These are phyloP conservation scores for Melastoma malabathricum DNA, from an alignment of 345 rosid genomes.

Conservation along the genomic window DNA sequence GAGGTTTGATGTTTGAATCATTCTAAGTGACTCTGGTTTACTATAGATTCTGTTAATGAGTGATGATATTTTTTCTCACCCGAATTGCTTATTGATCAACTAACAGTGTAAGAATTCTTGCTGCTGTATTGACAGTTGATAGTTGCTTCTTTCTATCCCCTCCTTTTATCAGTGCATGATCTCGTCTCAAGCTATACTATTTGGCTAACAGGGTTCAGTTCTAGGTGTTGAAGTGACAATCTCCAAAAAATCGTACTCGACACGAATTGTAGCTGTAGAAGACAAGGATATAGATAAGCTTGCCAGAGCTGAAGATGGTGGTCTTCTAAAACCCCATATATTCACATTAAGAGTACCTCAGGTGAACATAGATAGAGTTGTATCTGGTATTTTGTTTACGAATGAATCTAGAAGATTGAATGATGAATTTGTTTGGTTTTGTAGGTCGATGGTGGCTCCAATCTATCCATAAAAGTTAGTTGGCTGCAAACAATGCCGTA, in stretches of 20 bases:
- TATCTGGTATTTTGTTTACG: not conserved
- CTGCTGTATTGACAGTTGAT: not conserved
- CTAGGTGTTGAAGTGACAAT: conserved; percentile 86
- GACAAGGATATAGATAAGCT: conserved; percentile 33
- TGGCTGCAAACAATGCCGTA: conserved; percentile 74
- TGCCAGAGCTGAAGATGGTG: conserved; percentile 34
- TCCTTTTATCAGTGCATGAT: not conserved
- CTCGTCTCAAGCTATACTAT: conserved; percentile 21
- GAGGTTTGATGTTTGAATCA: too few species aligned
- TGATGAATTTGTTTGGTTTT: conserved; percentile 4
- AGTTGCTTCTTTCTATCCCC: not conserved
- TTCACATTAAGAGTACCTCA: conserved; percentile 65
- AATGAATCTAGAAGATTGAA: not conserved
- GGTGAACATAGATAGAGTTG: conserved; percentile 19
- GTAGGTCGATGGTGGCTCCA: conserved; percentile 90
- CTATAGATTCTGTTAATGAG: too few species aligned
- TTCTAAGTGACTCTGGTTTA: too few species aligned
- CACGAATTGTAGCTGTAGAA: conserved; percentile 30
- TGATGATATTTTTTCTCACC: too few species aligned
- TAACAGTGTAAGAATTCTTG: too few species aligned
- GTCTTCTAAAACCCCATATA: conserved; percentile 51
- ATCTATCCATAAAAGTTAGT: conserved; percentile 44
- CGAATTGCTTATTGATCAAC: too few species aligned
- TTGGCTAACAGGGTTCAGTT: conserved; percentile 95
- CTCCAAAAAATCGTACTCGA: conserved; percentile 43